A percentile compares a stretch with the other conserved stretches of the same genome.
phyloP scores from a whole-genome alignment of 1,139 yeast species.

The Hemisphaericaspora xylanilytica region DNA sequence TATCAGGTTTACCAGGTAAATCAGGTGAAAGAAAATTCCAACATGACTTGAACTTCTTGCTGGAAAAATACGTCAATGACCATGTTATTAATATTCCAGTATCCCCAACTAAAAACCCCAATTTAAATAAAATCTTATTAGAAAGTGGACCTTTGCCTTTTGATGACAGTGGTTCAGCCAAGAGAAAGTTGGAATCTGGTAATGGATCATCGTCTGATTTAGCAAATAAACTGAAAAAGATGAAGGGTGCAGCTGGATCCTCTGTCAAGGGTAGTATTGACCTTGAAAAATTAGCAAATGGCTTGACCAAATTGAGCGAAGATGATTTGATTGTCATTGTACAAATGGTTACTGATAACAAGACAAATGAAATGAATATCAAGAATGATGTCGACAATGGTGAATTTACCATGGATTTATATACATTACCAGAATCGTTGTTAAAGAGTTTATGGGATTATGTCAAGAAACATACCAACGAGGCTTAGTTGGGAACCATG shows the following conservation, averaged over 20 bases:
- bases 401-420: conserved; percentile 94
- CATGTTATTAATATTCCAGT: conserved; percentile 71
- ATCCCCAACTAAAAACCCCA: conserved; percentile 61
- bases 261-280: conserved; percentile 73
- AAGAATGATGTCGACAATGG: conserved; percentile 96
- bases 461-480: conserved; percentile 65
- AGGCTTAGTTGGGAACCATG: conserved; percentile 18
- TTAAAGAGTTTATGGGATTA: conserved; percentile 94
- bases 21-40: conserved; percentile 83
- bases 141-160: conserved; percentile 82
- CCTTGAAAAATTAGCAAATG: conserved; percentile 86
- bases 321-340: conserved; percentile 93
- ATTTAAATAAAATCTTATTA: conserved; percentile 63
- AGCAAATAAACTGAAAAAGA: conserved; percentile 57
- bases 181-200: conserved; percentile 14
- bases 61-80: conserved; percentile 74
- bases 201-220: conserved; percentile 20
- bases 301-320: conserved; percentile 82
- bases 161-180: conserved; percentile 23
- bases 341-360: conserved; percentile 96
- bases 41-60: conserved; percentile 85
- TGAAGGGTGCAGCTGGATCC: conserved; percentile 50
- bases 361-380: conserved; percentile 93
- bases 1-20: conserved; percentile 64
- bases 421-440: conserved; percentile 87